Evolutionary conservation across 2,329 filamentous ascomycete genomes (phyloP).

Genomic region (Colletotrichum sp.): DNA sequence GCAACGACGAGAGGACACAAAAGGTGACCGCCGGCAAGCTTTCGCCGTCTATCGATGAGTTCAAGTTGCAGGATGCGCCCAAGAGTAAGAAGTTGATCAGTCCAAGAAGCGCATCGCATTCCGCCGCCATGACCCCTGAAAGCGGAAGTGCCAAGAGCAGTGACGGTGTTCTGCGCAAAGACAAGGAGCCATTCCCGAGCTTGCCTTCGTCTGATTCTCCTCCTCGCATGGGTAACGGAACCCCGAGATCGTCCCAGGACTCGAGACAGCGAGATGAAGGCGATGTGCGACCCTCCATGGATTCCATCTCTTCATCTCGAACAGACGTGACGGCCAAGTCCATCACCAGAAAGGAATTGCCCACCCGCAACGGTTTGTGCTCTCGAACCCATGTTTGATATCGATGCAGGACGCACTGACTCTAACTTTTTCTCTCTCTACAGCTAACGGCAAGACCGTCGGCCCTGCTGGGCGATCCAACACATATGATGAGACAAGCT

Average conservation of each 20-base stretch:
- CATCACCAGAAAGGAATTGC: slow-evolving; percentile 70
- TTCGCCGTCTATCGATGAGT: slow-evolving; percentile 58
- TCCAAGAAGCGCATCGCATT: slow-evolving; percentile 50
- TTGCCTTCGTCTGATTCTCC: slow-evolving; percentile 32
- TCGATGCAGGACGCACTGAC: slow-evolving; percentile 18
- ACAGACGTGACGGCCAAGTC: slow-evolving; percentile 49
- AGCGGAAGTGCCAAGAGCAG: slow-evolving; percentile 37
- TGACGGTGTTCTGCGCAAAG: slow-evolving; percentile 40
- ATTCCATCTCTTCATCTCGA: slow-evolving; percentile 44
- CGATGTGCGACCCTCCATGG: slow-evolving; percentile 48
- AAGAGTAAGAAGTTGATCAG: slow-evolving; percentile 59
- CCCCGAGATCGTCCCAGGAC: slow-evolving; percentile 64
- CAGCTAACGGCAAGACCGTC: slow-evolving; percentile 39
- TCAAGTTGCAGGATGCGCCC: slow-evolving; percentile 83
- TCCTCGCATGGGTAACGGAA: slow-evolving; percentile 37
- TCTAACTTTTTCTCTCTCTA: slow-evolving; percentile 22
- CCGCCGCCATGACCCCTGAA: slow-evolving; percentile 43
- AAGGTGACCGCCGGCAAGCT: slow-evolving; percentile 41
- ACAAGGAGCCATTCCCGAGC: slow-evolving; percentile 33
- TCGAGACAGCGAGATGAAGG: slow-evolving; percentile 61
- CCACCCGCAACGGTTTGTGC: slow-evolving; percentile 50
- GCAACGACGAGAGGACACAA: slow-evolving; percentile 40
- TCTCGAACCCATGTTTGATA: slow-evolving; percentile 14
- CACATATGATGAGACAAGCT: slow-evolving; percentile 27
- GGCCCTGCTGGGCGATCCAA: slow-evolving; percentile 23